Conservation (phyloP, 495 filamentous ascomycete genomes). For the Chaetomium fimeti region DNA sequence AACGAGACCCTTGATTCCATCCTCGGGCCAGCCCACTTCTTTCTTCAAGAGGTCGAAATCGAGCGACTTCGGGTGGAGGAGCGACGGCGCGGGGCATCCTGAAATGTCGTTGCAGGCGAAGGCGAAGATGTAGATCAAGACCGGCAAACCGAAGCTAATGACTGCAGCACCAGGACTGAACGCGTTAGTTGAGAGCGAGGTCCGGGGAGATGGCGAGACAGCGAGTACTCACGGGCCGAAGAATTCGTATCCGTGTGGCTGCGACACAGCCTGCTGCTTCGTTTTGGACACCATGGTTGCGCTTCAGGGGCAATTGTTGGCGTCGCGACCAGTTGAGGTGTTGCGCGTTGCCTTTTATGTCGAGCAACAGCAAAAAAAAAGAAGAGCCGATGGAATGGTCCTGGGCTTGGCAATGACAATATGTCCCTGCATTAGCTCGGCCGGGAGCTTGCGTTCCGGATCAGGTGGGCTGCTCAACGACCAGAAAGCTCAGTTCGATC, state of each 20-base stretch:
- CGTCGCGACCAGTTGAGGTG: background rate
- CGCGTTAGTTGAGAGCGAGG: background rate
- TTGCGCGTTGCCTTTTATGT: slow-evolving; percentile 1
- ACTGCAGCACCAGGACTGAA: slow-evolving; percentile 72
- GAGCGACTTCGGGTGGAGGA: slow-evolving; percentile 71
- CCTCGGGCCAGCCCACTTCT: slow-evolving; percentile 75
- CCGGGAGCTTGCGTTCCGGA: slow-evolving; percentile 4
- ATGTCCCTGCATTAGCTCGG: background rate
- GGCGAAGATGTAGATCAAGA: slow-evolving; percentile 68
- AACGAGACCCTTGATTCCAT: slow-evolving; percentile 61
- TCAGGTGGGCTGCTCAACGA: background rate
- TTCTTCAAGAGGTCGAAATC: slow-evolving; percentile 67
- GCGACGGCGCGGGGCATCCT: slow-evolving; percentile 86
- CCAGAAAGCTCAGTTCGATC: background rate
- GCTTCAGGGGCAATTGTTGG: slow-evolving; percentile 12
- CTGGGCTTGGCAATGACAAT: background rate
- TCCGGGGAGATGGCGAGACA: background rate
- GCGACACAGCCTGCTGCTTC: slow-evolving; percentile 22
- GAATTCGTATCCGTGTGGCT: slow-evolving; percentile 68
- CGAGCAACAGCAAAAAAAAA: background rate
- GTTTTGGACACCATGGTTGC: slow-evolving; percentile 31
- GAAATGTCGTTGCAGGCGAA: slow-evolving; percentile 91
- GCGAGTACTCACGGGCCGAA: slow-evolving; percentile 72
- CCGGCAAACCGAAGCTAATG: slow-evolving; percentile 73
- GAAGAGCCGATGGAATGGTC: background rate